These are phyloP conservation scores for Dendrobium huoshanense DNA, from an alignment of 106 monocot genomes.

Conservation along the genomic window DNA sequence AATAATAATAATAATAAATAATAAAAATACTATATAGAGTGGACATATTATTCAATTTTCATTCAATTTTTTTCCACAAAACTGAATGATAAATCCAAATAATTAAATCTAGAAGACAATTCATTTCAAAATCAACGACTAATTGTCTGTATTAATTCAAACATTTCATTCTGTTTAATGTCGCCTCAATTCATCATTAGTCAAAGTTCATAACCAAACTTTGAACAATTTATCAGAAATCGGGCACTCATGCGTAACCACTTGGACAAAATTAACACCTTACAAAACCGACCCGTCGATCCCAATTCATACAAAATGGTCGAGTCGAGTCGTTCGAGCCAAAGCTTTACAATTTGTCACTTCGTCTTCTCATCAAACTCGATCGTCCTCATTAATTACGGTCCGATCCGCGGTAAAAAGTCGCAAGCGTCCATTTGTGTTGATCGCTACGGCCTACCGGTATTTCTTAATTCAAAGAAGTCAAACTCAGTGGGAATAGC, in stretches of 20 bases:
- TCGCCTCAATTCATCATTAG: neutral
- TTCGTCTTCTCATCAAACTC: neutral
- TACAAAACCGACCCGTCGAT: neutral
- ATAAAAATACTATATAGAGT: too few relatives aligned
- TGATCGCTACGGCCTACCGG: too few relatives aligned
- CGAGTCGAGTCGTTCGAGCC: neutral
- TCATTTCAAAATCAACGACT: neutral
- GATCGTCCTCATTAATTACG: neutral
- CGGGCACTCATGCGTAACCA: neutral
- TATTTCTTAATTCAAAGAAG: neutral
- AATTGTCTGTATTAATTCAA: neutral
- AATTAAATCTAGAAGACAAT: neutral
- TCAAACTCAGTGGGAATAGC: neutral
- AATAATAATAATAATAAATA: too few relatives aligned
- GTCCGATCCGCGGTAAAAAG: too few relatives aligned
- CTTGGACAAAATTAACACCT: neutral
- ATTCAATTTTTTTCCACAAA: neutral
- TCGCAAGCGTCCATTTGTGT: too few relatives aligned
- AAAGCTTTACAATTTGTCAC: neutral
- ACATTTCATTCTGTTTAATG: neutral
- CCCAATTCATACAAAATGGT: neutral
- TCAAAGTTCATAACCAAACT: neutral
- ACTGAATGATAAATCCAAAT: neutral
- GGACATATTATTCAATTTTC: too few relatives aligned
- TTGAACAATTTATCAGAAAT: neutral